Evolutionary conservation across 768 basidiomycete species (phyloP), one percentile per base, ranked within the genome.

Genomic region (Suillus plorans): DNA sequence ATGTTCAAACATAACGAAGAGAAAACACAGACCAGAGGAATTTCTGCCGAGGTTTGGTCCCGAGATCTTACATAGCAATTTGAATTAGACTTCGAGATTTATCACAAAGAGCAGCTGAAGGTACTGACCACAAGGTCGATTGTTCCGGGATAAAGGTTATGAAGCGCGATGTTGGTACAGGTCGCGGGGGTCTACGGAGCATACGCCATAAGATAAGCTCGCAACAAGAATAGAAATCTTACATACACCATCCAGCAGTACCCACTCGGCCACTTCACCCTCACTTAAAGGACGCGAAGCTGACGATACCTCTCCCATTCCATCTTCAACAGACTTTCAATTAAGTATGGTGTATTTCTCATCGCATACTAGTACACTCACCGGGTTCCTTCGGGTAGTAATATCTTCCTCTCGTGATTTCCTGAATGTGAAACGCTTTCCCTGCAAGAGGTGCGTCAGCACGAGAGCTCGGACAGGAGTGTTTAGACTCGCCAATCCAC

Each of bases 11-110:
- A 16, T 12, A 37, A 6, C 13, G 49, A 31, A 59, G 49, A 49
- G 31, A 7, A 22, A 36, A 57, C 58, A 75, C 84, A 61, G 69
- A 90, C 92, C 80, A 65, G 92, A 93, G 18, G 89, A 91, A 72
- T 95, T 95, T 50, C 93, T 85, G 36, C 94, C 94, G 55, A 89
- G 81, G 76, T 95, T 94, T 7, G 93, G 93, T 20, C 94, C 94
- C 31, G 92, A 93, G 61, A 95, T 84, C 91, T 92, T 66, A 62
- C 18, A 28, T 20, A 12, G 58, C 22, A 37, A 47, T 28, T 58
- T 37, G 53, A 34, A 60, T 62, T 22, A 63, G 58, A 61, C 55
- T 39, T 14, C 34, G 31, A 18, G 45, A 36, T 34, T 36, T 25
- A 44, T 25, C 37, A 59, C 41, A 36, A 49, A 39, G 49, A 57